These are phyloP conservation scores for Trypanosoma mega DNA, from an alignment of 208 protist species.

Conservation along the genomic window DNA sequence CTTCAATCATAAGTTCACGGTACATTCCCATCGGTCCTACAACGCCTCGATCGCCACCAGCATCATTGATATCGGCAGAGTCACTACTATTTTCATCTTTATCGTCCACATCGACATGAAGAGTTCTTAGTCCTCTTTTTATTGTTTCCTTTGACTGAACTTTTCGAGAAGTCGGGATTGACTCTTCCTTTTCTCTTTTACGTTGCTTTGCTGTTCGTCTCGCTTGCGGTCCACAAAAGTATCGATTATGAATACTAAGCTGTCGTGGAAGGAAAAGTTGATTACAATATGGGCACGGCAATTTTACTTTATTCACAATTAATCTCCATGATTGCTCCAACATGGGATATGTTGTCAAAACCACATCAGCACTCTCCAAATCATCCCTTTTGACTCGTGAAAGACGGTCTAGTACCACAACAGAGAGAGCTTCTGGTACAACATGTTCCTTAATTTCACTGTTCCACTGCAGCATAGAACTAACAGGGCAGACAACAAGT, in stretches of 20 bases:
- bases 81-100: slow-evolving; percentile 26
- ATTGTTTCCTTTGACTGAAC: slow-evolving; percentile 78
- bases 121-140: slow-evolving; percentile 72
- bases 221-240: slow-evolving; percentile 92
- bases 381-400: slow-evolving; percentile 50
- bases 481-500: slow-evolving; percentile 89
- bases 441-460: slow-evolving; percentile 85
- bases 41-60: slow-evolving; percentile 25
- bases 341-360: slow-evolving; percentile 94
- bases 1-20: slow-evolving; percentile 86
- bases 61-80: slow-evolving; percentile 20
- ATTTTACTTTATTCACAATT: slow-evolving; percentile 82
- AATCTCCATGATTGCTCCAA: slow-evolving; percentile 86
- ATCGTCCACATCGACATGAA: slow-evolving; percentile 69
- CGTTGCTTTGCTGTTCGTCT: slow-evolving; percentile 79
- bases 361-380: slow-evolving; percentile 89
- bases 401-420: slow-evolving; percentile 80
- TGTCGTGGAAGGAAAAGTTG: slow-evolving; percentile 86
- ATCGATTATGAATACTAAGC: slow-evolving; percentile 91
- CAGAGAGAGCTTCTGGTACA: slow-evolving; percentile 48
- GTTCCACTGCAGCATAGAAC: slow-evolving; percentile 93
- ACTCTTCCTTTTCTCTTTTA: slow-evolving; percentile 75
- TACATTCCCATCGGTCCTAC: slow-evolving; percentile 89
- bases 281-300: slow-evolving; percentile 88
- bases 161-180: slow-evolving; percentile 22